Percentiles rank a stretch among this genome's conserved stretches.
Evolutionary conservation across 768 basidiomycete species (phyloP).

Genomic region (Lactifluus volemus): DNA sequence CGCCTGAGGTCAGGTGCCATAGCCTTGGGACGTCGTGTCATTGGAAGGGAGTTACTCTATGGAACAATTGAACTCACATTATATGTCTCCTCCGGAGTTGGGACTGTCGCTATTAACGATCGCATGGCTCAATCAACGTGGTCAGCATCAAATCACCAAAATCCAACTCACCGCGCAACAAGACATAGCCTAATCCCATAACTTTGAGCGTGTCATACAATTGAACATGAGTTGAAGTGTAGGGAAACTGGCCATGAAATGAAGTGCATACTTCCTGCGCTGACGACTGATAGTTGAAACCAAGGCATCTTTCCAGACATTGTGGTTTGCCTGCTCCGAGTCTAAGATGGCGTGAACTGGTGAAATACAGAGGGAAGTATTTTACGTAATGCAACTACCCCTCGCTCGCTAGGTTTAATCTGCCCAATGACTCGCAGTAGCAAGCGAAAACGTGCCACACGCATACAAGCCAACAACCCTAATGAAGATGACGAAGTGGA

Average conservation of each 20-base stretch:
- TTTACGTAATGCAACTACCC: neutral
- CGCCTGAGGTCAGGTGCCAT: constrained; percentile 31
- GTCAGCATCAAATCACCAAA: neutral
- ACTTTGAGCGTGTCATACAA: constrained; percentile 19
- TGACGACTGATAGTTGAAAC: constrained; percentile 23
- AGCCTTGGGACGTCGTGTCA: constrained; percentile 19
- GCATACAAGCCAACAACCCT: neutral
- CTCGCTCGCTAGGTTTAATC: too few relatives aligned
- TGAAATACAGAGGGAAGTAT: neutral
- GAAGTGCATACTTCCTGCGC: constrained; percentile 24
- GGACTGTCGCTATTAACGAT: constrained; percentile 23
- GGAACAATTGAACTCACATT: constrained; percentile 22
- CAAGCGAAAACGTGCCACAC: constrained; percentile 15
- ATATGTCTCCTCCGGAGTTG: constrained; percentile 30
- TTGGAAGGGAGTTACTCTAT: neutral
- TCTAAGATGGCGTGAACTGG: too few relatives aligned
- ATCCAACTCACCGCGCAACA: constrained; percentile 25
- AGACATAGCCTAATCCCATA: constrained; percentile 27
- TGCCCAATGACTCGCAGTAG: constrained; percentile 2
- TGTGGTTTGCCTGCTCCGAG: neutral
- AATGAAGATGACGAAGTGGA: neutral
- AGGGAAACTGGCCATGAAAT: neutral
- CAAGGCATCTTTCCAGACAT: constrained; percentile 28
- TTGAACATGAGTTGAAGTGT: neutral
- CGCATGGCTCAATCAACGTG: neutral